Percentiles rank a stretch among this genome's conserved stretches.
These are phyloP conservation scores for Scleroderma bovista DNA, from an alignment of 768 basidiomycete genomes.

Conservation along the genomic window DNA sequence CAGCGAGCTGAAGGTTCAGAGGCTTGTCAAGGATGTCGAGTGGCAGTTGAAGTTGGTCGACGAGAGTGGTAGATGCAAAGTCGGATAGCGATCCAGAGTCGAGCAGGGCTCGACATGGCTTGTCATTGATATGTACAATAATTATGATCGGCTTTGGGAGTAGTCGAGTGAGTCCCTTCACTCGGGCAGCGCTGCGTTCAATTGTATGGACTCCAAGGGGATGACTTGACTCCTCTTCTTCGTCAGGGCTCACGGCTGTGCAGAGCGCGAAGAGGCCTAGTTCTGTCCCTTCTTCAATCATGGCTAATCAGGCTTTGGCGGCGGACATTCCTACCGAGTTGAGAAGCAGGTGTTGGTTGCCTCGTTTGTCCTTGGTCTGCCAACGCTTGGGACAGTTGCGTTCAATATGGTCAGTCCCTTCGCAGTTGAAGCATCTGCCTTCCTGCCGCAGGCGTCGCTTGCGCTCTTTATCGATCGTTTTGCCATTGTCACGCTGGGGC, in stretches of 20 bases:
- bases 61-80: conserved; percentile 26
- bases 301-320: not conserved
- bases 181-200: not conserved
- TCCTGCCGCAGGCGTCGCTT: not conserved
- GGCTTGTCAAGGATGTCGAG: conserved; percentile 17
- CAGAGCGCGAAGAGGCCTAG: not conserved
- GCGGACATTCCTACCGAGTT: not conserved
- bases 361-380: not conserved
- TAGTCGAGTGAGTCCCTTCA: not conserved
- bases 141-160: conserved; percentile 14
- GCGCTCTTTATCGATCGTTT: not conserved
- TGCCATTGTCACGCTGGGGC: not conserved
- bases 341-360: not conserved
- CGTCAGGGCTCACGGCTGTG: no score
- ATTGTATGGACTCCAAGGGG: not conserved
- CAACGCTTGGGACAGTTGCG: not conserved
- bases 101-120: conserved; percentile 14
- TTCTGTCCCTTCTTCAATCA: not conserved
- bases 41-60: conserved; percentile 24
- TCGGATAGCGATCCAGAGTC: conserved; percentile 27
- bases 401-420: not conserved
- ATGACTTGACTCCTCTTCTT: no score
- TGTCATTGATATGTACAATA: conserved; percentile 12
- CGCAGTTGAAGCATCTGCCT: not conserved
- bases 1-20: conserved; percentile 26